Evolutionary conservation across 768 basidiomycete species (phyloP).

Genomic region (Naganishia friedmannii): DNA sequence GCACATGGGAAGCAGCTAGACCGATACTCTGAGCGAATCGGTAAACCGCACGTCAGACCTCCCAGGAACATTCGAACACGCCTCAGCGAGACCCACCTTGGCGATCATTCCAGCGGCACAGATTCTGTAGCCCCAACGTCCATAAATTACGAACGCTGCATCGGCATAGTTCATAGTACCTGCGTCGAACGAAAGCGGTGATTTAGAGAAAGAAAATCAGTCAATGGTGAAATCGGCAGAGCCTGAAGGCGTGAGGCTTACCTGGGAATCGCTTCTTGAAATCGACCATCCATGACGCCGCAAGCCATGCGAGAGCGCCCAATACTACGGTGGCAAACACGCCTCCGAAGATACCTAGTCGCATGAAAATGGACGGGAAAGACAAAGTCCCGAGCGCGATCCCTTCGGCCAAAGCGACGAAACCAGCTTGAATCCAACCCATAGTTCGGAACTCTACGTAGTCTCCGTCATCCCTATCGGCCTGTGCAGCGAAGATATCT

Average conservation of each 20-base stretch:
- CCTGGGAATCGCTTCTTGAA: slow-evolving; percentile 40
- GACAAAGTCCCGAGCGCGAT: slow-evolving; percentile 40
- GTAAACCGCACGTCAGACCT: not conserved
- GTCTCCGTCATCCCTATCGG: slow-evolving; percentile 32
- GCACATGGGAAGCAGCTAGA: slow-evolving; percentile 37
- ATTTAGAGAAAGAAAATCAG: not conserved
- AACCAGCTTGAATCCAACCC: slow-evolving; percentile 40
- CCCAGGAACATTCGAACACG: not conserved
- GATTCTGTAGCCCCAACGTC: slow-evolving; percentile 34
- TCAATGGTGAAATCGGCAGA: not conserved
- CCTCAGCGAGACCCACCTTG: slow-evolving; percentile 30
- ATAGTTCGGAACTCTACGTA: slow-evolving; percentile 39
- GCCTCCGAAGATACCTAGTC: slow-evolving; percentile 39
- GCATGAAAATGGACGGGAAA: slow-evolving; percentile 39
- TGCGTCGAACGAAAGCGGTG: not conserved
- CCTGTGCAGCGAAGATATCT: slow-evolving; percentile 25
- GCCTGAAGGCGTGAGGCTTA: not conserved
- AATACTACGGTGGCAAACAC: slow-evolving; percentile 35
- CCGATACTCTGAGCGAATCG: slow-evolving; percentile 31
- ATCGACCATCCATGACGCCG: slow-evolving; percentile 40
- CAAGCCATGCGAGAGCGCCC: slow-evolving; percentile 37
- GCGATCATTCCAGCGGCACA: slow-evolving; percentile 35
- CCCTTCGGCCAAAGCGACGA: slow-evolving; percentile 39
- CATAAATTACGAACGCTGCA: slow-evolving; percentile 37
- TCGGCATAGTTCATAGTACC: slow-evolving; percentile 36